Evolutionary conservation across 805 yeast genomes (phyloP).

Genomic region (Komagataella kurtzmanii): DNA sequence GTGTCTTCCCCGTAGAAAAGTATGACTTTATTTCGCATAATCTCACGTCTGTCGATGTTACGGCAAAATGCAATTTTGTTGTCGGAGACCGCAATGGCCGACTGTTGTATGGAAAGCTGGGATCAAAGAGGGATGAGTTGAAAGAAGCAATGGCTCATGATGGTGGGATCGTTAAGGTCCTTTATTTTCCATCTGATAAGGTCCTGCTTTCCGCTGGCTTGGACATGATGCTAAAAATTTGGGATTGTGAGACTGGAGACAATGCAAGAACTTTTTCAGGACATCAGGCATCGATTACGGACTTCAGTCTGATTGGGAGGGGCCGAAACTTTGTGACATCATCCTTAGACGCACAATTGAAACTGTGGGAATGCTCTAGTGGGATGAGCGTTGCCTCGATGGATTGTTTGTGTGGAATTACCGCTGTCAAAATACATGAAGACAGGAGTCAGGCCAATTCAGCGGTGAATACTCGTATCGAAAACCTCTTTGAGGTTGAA

Average conservation of each 20-base stretch:
- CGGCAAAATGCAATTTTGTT: conserved; percentile 1
- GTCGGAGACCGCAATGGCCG: conserved; percentile 9
- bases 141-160: conserved; percentile 32
- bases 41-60: neutral
- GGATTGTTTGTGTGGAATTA: neutral
- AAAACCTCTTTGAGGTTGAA: neutral
- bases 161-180: conserved; percentile 26
- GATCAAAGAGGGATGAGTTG: neutral
- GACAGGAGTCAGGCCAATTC: neutral
- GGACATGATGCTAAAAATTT: conserved; percentile 47
- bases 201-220: conserved; percentile 46
- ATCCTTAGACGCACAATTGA: conserved; percentile 39
- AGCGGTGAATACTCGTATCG: neutral
- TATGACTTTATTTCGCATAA: neutral
- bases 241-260: conserved; percentile 37
- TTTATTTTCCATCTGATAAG: conserved; percentile 50
- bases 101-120: conserved; percentile 4
- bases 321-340: conserved; percentile 58
- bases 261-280: conserved; percentile 36
- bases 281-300: conserved; percentile 36
- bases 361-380: conserved; percentile 59
- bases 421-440: neutral
- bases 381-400: conserved; percentile 23
- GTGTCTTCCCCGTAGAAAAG: neutral
- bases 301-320: conserved; percentile 36